Base-by-base conservation (phyloP, 1,284 basidiomycete species). In the Spongiforma sp. region DNA sequence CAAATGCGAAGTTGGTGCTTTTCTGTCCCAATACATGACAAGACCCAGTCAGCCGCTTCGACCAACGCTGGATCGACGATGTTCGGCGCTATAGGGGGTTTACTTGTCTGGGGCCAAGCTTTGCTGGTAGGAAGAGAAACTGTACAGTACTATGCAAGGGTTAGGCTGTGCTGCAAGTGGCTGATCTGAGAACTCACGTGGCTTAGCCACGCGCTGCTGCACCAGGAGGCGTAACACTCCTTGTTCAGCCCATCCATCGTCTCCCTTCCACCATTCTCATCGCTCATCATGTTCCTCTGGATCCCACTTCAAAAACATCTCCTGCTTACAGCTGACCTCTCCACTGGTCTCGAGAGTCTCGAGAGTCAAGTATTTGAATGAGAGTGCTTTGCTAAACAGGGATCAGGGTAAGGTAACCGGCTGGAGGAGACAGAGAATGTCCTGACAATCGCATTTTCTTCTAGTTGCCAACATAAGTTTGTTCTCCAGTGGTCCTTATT, bases 201-300 rank as follows among this genome's bases (percentile, higher is more conserved):
- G 71, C 56, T 53, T 33, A 64, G 69, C 74, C 74, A 75, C 67
- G 71, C 74, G 65, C 73, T 62, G 67, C 75, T 66, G 70, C 69
- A 60, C 61, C 65, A 74, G 70, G 62, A 75, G 74, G 74, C 70
- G 65, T 74, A 76, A 68, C 73, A 76, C 72, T 74, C 75, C 75
- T 77, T 73, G 74, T 68, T 72, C 66, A 71, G 32, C 62, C 62
- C 74, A 67, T 76, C 66, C 73, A 77, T 68, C 56, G 54, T 69
- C 67, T 68, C 73, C 68, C 67, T 75, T 70, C 64, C 36, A 66
- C 59, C 50, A 65, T 74, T 74, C 71, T 70, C 75, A 75, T 77
- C 73, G 68, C 62, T 62, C 72, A 58, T 60, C 66, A 67, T 63
- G 68, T 61, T 53, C 24, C 57, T 50, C 61, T 62, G 37, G 59